Percentiles rank a stretch among this genome's conserved stretches.
Evolutionary conservation across 2,329 filamentous ascomycete species (phyloP).

Genomic region (Penicillium sclerotigenum): DNA sequence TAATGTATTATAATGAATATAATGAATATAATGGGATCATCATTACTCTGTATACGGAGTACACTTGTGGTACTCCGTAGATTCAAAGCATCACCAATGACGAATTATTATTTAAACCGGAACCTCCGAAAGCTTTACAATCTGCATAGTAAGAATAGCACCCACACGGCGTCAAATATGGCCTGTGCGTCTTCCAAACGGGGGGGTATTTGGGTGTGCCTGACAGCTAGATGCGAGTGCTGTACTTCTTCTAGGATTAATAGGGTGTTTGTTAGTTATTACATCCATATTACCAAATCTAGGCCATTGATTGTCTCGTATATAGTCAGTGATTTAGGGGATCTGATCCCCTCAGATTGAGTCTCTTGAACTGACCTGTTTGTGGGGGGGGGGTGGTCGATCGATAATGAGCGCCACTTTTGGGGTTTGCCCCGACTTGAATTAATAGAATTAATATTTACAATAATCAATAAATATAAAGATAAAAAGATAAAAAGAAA

Average conservation of each 20-base stretch:
- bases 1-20: background rate
- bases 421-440: conserved; percentile 2
- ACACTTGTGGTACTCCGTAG: background rate
- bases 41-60: no score
- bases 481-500: background rate
- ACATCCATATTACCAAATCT: background rate
- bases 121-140: conserved; percentile 19
- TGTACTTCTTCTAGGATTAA: background rate
- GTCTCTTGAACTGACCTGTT: background rate
- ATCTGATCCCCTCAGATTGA: conserved; percentile 8
- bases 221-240: conserved; percentile 9
- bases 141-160: conserved; percentile 23
- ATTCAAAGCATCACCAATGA: background rate
- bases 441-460: background rate
- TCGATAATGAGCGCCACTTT: conserved; percentile 22
- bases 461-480: no score
- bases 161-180: conserved; percentile 17
- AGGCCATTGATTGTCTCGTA: background rate
- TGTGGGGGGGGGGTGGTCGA: conserved; percentile 8
- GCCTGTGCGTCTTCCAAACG: conserved; percentile 10
- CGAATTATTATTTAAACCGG: background rate
- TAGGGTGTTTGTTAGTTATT: background rate
- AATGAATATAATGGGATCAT: background rate
- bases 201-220: background rate
- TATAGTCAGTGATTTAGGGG: background rate